These are phyloP conservation scores for Astrothelium subdiscretum DNA, from an alignment of 495 filamentous ascomycete species.

Conservation along the genomic window DNA sequence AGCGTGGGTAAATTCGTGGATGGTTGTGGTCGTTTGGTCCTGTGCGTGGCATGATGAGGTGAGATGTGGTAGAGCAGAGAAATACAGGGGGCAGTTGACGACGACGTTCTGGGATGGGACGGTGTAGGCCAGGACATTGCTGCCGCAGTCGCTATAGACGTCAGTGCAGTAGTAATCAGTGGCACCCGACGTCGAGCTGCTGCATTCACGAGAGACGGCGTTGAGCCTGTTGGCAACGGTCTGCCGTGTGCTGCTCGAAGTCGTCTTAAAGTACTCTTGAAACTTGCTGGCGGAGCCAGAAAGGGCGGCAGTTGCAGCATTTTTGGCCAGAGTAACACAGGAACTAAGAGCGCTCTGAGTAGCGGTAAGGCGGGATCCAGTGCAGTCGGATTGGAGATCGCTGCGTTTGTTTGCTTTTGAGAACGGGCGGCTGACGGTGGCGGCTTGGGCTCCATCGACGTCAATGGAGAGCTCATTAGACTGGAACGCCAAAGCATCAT, in stretches of 20 bases:
- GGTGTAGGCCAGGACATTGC: constrained; percentile 46
- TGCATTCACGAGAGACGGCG: constrained; percentile 41
- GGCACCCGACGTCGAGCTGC: constrained; percentile 29
- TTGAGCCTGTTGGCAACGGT: constrained; percentile 41
- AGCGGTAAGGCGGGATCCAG: constrained; percentile 29
- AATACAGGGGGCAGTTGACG: constrained; percentile 47
- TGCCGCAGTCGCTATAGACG: constrained; percentile 35
- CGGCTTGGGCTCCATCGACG: constrained; percentile 41
- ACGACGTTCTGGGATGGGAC: constrained; percentile 40
- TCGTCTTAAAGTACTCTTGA: constrained; percentile 52
- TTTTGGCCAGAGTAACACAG: constrained; percentile 38
- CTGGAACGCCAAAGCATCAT: constrained; percentile 32
- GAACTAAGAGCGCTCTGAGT: constrained; percentile 38
- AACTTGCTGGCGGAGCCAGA: constrained; percentile 41
- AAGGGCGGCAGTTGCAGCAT: constrained; percentile 42
- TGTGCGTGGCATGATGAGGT: constrained; percentile 41
- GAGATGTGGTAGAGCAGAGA: constrained; percentile 35
- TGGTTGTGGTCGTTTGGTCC: constrained; percentile 46
- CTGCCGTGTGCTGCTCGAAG: constrained; percentile 29
- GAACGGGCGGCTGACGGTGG: constrained; percentile 34
- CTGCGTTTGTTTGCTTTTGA: constrained; percentile 40
- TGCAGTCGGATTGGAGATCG: constrained; percentile 35
- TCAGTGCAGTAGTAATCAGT: constrained; percentile 45
- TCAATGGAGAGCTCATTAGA: constrained; percentile 37
- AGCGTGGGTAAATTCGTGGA: constrained; percentile 55